phyloP scores from a whole-genome alignment of 345 rosid species.

The Toxicodendron radicans region DNA sequence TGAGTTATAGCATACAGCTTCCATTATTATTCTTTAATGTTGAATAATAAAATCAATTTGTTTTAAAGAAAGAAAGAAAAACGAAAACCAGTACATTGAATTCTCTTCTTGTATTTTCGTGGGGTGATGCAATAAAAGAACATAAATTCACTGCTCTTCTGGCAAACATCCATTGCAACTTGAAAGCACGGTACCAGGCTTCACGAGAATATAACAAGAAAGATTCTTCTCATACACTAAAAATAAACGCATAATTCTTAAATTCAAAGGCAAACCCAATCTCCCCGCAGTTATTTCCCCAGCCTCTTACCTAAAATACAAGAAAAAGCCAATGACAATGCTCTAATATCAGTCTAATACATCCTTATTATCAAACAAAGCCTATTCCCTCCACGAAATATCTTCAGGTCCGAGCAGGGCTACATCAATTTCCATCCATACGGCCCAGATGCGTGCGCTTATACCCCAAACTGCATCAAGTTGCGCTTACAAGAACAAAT shows the following conservation, averaged over 20 bases:
- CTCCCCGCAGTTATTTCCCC: neutral
- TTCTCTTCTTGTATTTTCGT: too few species aligned
- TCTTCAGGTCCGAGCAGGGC: constrained; percentile 8
- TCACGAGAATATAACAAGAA: neutral
- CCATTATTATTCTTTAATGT: too few species aligned
- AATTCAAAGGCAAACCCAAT: neutral
- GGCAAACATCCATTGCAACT: neutral
- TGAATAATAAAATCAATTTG: too few species aligned
- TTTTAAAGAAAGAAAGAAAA: too few species aligned
- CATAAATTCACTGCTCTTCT: neutral
- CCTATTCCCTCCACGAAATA: constrained; percentile 6
- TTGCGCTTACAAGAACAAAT: constrained; percentile 68
- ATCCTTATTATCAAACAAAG: neutral
- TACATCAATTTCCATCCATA: constrained; percentile 15
- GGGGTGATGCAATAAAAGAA: too few species aligned
- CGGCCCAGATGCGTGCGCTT: neutral
- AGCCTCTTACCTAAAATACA: neutral
- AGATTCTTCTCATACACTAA: neutral
- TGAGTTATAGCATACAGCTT: too few species aligned
- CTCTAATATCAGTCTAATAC: neutral
- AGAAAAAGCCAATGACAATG: neutral
- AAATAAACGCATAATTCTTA: constrained; percentile 1
- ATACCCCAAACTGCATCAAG: constrained; percentile 21
- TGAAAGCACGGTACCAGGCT: neutral
- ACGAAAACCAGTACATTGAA: too few species aligned